These are phyloP conservation scores for Cenchrus americanus DNA, from an alignment of 176 grass and related monocot species.

Conservation along the genomic window DNA sequence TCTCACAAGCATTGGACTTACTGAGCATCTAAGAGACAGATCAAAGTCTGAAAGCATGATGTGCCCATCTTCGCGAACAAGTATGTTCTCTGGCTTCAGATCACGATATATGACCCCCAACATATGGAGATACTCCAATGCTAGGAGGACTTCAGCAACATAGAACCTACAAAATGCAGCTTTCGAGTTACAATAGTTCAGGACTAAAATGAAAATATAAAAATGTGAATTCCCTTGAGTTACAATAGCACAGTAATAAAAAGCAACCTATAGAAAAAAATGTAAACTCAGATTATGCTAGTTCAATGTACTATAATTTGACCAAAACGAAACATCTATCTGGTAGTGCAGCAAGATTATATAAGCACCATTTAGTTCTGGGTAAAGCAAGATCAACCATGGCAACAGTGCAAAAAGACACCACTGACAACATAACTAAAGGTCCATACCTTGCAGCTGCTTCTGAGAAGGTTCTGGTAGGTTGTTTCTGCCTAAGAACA, in stretches of 20 bases:
- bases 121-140: constrained; percentile 98
- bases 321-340: constrained; percentile 25
- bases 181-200: constrained; percentile 36
- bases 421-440: not conserved
- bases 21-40: constrained; percentile 94
- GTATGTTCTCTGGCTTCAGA: constrained; percentile 97
- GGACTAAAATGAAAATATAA: not conserved
- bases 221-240: not conserved
- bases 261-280: not conserved
- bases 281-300: not conserved
- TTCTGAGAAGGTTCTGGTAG: constrained; percentile 82
- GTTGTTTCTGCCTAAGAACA: constrained; percentile 92
- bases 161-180: constrained; percentile 70
- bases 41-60: constrained; percentile 99
- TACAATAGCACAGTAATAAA: not conserved
- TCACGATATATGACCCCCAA: constrained; percentile 98
- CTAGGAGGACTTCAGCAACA: constrained; percentile 88
- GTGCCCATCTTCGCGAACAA: constrained; percentile 98
- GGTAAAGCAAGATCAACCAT: not conserved
- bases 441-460: constrained; percentile 73
- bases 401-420: not conserved
- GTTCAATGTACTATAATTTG: not conserved
- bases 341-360: not conserved
- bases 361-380: not conserved
- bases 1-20: constrained; percentile 82